Base-by-base conservation (phyloP, 192 early-diverging fungal genomes). In the Cetraspora pellucida region DNA sequence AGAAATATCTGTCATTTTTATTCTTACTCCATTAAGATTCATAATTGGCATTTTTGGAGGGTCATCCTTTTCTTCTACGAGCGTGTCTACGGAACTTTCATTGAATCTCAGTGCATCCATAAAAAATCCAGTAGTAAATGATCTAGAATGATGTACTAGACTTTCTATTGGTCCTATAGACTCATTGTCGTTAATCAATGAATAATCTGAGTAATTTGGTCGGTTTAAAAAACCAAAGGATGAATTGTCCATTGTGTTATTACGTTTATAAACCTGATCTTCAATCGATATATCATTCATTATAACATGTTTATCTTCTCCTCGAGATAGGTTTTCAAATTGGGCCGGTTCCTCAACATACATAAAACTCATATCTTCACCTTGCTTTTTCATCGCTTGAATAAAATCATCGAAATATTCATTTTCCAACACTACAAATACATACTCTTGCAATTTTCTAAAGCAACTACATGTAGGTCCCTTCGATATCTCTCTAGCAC, bases 401-500 rank as follows among this genome's bases (percentile, higher is more conserved):
- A 72, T 31, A 30, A 72, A 72, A 72, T 72, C 50, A 72, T 72
- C 70, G 21, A 55, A 72, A 43, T 72, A 72, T 11, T 72, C 30
- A 2, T 31, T 55, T 25, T 72, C 30, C n/a, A 72, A 72, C 11
- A 55, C 31, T 3, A 10, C 50, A 55, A 72, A 72, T 37, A 72
- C 31, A 21, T 72, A 72, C 37, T 54, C 70, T 11, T 72, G 50
- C 14, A 72, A 17, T 13, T 14, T 37, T 14, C 28, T 55, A 23
- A 72, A 72, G 21, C 70, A 72, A 72, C 17, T 57, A 11, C 47
- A 28, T 19, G 50, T 21, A 10, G 70, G 70, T 30, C 50, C 50
- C 13, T 72, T 57, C 6, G 27, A 9, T 37, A 72, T 72, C 52
- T 72, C 70, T 9, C 4, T 14, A 19, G 14, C 14, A 57, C 70